Evolutionary conservation across 257 asterid genomes (phyloP).

Genomic region (Euphrasia confusa): DNA sequence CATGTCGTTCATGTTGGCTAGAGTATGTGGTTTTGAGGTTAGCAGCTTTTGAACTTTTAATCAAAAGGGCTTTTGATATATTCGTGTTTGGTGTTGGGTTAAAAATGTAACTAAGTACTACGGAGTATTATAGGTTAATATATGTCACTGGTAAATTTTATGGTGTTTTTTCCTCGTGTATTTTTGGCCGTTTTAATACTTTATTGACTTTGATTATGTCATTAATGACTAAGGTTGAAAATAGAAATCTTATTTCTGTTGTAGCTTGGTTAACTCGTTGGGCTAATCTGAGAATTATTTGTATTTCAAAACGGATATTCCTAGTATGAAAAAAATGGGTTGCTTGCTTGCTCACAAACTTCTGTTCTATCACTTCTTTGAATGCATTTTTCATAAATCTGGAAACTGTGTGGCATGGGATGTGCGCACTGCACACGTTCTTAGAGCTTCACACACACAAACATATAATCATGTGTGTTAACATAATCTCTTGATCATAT

Average conservation of each 20-base stretch:
- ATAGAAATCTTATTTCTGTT: neutral
- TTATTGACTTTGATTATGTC: neutral
- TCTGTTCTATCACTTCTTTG: no score
- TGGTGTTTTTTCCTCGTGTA: neutral
- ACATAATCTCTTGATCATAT: no score
- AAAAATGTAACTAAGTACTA: neutral
- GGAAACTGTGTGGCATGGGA: no score
- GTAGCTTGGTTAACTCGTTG: neutral
- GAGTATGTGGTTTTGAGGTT: slow-evolving; percentile 19
- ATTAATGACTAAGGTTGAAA: neutral
- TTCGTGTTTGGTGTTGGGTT: no score
- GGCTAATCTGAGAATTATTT: no score
- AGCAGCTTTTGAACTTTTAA: slow-evolving; percentile 13
- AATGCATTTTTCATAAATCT: no score
- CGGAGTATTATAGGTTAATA: neutral
- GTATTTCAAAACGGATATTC: no score
- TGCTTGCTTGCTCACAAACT: no score
- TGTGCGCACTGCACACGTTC: no score
- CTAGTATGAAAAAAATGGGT: no score
- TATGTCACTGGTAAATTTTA: neutral
- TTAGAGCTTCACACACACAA: no score
- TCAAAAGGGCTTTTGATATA: neutral
- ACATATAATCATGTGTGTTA: no score
- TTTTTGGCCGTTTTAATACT: neutral
- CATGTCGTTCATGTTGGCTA: slow-evolving; percentile 68